phyloP scores from a whole-genome alignment of 1,284 basidiomycete genomes.

The Ustilago nuda region DNA sequence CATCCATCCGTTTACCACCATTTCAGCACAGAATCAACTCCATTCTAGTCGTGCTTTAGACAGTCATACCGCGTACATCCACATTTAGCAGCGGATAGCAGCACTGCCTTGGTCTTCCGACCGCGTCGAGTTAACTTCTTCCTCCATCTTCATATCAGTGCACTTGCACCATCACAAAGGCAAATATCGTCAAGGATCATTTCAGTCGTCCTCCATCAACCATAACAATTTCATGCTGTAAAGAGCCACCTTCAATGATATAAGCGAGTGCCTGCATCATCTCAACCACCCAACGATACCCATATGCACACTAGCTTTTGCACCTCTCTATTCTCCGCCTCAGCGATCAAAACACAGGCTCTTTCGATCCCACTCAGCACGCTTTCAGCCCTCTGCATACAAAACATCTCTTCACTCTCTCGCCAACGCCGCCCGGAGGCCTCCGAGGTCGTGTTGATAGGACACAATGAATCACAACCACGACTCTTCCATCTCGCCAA shows the following conservation, averaged over 20 bases:
- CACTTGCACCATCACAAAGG: background rate
- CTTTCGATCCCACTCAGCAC: background rate
- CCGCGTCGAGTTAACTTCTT: background rate
- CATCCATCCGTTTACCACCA: background rate
- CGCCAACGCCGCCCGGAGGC: background rate
- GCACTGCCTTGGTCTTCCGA: background rate
- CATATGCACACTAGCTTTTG: constrained; percentile 4
- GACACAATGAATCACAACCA: constrained; percentile 28
- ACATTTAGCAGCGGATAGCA: background rate
- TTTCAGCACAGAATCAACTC: too few species aligned
- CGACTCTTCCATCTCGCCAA: constrained; percentile 33
- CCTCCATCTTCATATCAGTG: background rate
- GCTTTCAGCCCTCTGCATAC: background rate
- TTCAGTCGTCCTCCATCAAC: too few species aligned
- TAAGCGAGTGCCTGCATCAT: background rate
- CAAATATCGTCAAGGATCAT: too few species aligned
- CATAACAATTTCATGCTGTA: too few species aligned
- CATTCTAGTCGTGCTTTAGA: too few species aligned
- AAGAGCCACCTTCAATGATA: background rate
- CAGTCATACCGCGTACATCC: background rate
- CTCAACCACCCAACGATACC: background rate
- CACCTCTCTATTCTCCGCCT: constrained; percentile 2
- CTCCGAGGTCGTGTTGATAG: constrained; percentile 14
- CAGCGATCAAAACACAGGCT: background rate
- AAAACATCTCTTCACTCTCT: background rate